phyloP scores from a whole-genome alignment of 768 basidiomycete species.

The Mycena venus region DNA sequence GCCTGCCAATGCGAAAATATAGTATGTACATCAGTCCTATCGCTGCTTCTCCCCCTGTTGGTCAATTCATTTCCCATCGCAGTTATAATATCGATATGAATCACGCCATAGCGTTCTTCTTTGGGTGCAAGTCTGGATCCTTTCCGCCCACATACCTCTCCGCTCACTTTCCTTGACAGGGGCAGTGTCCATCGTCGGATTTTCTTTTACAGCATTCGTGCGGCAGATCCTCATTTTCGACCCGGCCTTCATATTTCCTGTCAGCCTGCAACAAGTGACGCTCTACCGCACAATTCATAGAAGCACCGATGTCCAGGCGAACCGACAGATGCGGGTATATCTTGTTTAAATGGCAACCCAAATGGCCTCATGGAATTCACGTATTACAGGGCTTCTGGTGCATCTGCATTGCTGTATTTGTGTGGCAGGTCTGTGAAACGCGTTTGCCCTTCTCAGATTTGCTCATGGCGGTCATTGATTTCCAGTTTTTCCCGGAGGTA shows the following conservation, averaged over 20 bases:
- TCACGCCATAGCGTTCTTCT: conserved; percentile 3
- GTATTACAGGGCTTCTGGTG: conserved; percentile 6
- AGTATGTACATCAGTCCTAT: background rate
- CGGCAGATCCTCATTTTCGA: conserved; percentile 17
- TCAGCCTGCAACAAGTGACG: conserved; percentile 15
- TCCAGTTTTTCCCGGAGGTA: conserved; percentile 19
- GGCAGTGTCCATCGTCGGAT: conserved; percentile 7
- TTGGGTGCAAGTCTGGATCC: background rate
- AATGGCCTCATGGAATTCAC: background rate
- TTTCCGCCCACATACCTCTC: background rate
- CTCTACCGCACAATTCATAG: conserved; percentile 1
- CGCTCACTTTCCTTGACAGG: background rate
- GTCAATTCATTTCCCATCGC: background rate
- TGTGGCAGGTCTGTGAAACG: conserved; percentile 4
- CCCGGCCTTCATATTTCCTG: conserved; percentile 11
- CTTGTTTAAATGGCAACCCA: background rate
- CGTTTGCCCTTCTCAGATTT: no score
- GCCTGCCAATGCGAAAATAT: conserved; percentile 9
- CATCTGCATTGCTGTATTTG: background rate
- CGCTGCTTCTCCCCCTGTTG: background rate
- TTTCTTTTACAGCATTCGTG: conserved; percentile 2
- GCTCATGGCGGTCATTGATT: no score
- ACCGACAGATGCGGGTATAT: conserved; percentile 1
- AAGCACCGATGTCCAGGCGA: background rate
- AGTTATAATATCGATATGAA: conserved; percentile 24